Base-by-base conservation (phyloP, 2,329 filamentous ascomycete species). In the Xylaria sp. region DNA sequence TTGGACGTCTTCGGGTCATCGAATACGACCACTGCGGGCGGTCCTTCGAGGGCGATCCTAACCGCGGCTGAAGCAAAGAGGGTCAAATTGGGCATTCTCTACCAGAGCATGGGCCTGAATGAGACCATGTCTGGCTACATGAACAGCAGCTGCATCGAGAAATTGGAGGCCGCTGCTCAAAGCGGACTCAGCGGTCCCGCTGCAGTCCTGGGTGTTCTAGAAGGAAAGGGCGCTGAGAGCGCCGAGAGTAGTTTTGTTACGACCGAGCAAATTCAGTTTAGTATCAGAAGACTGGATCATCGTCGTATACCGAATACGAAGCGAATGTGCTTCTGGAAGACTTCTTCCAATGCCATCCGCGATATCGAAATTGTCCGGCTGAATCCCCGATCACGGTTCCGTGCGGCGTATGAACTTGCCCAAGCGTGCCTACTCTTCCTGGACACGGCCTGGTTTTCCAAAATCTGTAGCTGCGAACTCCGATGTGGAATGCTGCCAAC, bases 1-100 rank as follows among this genome's bases (percentile, higher is more conserved):
- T 50, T 50, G 47, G 47, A 50, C 11, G 31, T 50, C 47, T 50
- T 50, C 47, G 27, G 47, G 29, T 29, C 47, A 13, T 50, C 45
- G 25, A 49, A 49, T 17, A 17, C 42, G n/a, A 44, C 4, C 17
- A 44, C 42, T 5, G 13, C 27, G 13, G 25, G 10, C 27, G 15
- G 47, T 50, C 13, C 15, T 3, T 50, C 45, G 25, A 27, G 47
- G 17, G n/a, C 47, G 25, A 50, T 50, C 15, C 25, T 50, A 50
- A 31, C 47, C 25, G 47, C 47, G 25, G 47, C 47, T 31, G 47
- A 50, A 31, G 13, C 25, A 50, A 29, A 29, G 47, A 50, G 15
- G 47, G 27, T 50, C 15, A 50, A 29, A 50, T 13, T 50, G n/a
- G 13, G 27, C 25, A 50, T 50, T 29, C 47, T 50, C 25, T 50